Base-by-base conservation (phyloP, 495 filamentous ascomycete species). In the Aspergillus homomorphus region DNA sequence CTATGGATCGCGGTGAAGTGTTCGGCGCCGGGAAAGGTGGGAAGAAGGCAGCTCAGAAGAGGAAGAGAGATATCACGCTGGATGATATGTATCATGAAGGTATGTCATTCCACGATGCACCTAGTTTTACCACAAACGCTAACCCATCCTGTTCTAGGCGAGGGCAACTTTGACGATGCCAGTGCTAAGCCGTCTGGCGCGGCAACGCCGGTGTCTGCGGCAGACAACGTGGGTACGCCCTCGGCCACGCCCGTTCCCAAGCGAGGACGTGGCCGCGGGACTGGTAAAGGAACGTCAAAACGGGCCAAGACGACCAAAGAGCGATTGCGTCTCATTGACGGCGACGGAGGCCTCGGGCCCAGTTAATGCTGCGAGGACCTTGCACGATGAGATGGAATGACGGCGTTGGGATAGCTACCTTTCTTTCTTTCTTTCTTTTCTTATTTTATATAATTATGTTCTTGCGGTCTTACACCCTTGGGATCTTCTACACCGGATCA, bases 41-140 rank as follows among this genome's bases (percentile, higher is more conserved):
- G 14, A 84, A 83, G 74, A 83, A 80, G 65, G 61, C 73, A 23
- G 74, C 71, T 12, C 68, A 69, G 61, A 88, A 85, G 71, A 77
- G 83, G 44, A 89, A 87, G 73, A 92, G 91, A 77, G 84, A 86
- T 53, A 80, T 92, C 54, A 93, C 87, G 66, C 73, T 97, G 76
- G 92, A 97, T 74, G 92, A 96, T 68, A 90, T 97, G 91, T 97
- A 97, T 77, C 92, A 97, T 74, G 92, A 97, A 82, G 92, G 92
- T 96, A 76, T 80, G 87, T 77, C 45, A 24, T 21, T 30, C 24
- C 4, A 46, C 18, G 45, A 23, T 18, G 0, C 7, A 63, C 54
- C 23, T 20, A 18, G 3, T 23, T 5, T 18, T 38, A 6, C 26
- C 1, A 10, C 21, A 44, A 41, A 14, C 18, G 12, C 24, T 54